Conservation (phyloP, 2,329 filamentous ascomycete genomes). For the Verticillium isaacii region DNA sequence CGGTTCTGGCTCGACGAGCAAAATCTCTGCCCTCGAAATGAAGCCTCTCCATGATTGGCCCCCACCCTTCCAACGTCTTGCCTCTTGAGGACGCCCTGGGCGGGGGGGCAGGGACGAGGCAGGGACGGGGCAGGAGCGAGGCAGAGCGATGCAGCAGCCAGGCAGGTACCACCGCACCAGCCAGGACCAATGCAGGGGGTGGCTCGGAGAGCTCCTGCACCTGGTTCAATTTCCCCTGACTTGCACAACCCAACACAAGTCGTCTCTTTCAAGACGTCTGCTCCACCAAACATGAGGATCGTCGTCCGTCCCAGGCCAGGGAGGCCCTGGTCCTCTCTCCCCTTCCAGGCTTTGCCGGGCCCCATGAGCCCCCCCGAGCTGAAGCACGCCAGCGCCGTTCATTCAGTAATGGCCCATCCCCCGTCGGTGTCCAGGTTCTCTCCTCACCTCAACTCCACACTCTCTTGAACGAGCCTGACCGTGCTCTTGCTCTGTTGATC, state of each 20-base stretch:
- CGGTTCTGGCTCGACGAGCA: not conserved
- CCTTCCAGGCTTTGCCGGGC: not conserved
- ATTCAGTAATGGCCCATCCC: not conserved
- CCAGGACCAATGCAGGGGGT: not conserved
- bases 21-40: not conserved
- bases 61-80: not conserved
- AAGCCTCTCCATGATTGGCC: not conserved
- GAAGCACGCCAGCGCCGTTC: not conserved
- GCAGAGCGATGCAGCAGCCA: no score
- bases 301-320: not conserved
- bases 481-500: not conserved
- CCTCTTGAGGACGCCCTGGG: no score
- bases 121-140: no score
- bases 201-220: not conserved
- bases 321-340: not conserved
- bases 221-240: not conserved
- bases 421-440: not conserved
- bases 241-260: not conserved
- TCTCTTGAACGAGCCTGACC: not conserved
- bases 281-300: not conserved
- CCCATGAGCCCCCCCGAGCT: not conserved
- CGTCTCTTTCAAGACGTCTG: not conserved
- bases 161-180: no score
- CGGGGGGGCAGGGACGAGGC: no score
- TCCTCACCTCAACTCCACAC: not conserved